A percentile compares a stretch with the other conserved stretches of the same genome.
These are phyloP conservation scores for Sanghuangporus weigelae DNA, from an alignment of 1,284 basidiomycete species.

Conservation along the genomic window DNA sequence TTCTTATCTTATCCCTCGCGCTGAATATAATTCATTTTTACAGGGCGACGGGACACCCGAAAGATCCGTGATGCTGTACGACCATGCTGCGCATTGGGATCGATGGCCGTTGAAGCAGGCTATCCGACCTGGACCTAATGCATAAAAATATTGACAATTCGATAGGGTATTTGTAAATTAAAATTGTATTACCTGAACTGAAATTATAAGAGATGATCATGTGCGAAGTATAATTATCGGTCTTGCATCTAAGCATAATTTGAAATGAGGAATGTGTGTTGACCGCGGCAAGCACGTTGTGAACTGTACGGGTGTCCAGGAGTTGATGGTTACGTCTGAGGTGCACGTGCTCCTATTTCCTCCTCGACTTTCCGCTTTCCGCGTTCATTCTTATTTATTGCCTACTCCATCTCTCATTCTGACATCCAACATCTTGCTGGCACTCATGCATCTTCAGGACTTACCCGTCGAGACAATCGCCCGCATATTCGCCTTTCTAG, in stretches of 20 bases:
- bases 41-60: conserved; percentile 11
- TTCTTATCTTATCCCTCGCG: not conserved
- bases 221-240: too few relatives aligned
- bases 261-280: too few relatives aligned
- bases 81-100: conserved; percentile 2
- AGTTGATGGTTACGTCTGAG: not conserved
- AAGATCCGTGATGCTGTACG: not conserved
- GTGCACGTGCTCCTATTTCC: not conserved
- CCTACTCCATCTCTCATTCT: not conserved
- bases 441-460: not conserved
- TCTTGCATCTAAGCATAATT: too few relatives aligned
- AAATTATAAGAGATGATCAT: too few relatives aligned
- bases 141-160: not conserved
- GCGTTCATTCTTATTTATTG: not conserved
- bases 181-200: too few relatives aligned
- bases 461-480: conserved; percentile 10
- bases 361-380: not conserved
- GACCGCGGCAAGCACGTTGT: too few relatives aligned
- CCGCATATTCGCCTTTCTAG: conserved; percentile 9
- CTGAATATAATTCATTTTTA: not conserved
- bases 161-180: too few relatives aligned
- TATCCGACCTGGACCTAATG: not conserved
- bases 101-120: not conserved
- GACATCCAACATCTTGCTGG: not conserved
- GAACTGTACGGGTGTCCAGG: too few relatives aligned